A percentile compares a stretch with the other conserved stretches of the same genome.
Conservation (phyloP, 1,284 basidiomycete genomes). For the Cerioporus squamosus region DNA sequence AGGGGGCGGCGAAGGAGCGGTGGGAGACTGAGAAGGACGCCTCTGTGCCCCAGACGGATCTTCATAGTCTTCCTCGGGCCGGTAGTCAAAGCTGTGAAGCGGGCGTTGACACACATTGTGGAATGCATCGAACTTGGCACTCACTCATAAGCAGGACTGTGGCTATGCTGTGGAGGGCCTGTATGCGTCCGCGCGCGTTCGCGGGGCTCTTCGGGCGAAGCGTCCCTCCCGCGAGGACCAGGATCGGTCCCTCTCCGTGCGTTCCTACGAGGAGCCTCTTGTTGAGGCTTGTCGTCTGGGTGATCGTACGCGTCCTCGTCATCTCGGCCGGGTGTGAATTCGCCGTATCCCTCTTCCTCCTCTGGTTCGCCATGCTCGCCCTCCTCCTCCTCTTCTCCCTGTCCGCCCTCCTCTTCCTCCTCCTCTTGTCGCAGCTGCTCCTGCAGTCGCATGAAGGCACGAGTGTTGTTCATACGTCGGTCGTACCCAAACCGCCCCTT, state of each 20-base stretch:
- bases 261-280: not conserved
- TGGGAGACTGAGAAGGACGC: conserved; percentile 3
- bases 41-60: conserved; percentile 24
- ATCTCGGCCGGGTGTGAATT: not conserved
- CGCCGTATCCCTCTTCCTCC: conserved; percentile 1
- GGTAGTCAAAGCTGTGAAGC: not conserved
- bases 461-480: conserved; percentile 1
- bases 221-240: not conserved
- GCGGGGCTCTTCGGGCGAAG: not conserved
- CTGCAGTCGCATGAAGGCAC: not conserved
- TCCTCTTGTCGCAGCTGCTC: not conserved
- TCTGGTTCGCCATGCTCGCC: too few species aligned
- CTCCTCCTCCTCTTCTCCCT: conserved; percentile 1
- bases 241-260: not conserved
- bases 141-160: not conserved
- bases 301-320: not conserved
- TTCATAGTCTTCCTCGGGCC: conserved; percentile 10
- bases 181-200: not conserved
- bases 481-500: conserved; percentile 26
- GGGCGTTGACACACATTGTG: too few species aligned
- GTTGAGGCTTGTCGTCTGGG: not conserved
- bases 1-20: not conserved
- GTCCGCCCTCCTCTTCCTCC: not conserved
- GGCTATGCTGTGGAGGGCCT: not conserved
- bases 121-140: not conserved